Conservation (phyloP, 805 yeast species). For the Sugiyamaella lignohabitans region DNA sequence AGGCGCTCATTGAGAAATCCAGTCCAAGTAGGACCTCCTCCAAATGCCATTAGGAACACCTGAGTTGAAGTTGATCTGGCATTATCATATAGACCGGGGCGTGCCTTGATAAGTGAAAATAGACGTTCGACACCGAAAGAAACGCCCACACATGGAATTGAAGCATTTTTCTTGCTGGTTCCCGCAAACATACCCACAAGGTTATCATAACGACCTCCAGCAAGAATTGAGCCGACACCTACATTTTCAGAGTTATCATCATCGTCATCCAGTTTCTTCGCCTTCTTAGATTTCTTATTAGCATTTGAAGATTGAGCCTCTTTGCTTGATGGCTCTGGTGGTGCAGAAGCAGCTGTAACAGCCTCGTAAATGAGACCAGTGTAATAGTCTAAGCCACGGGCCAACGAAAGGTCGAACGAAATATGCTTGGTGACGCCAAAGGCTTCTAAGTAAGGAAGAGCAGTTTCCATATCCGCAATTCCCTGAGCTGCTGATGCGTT, state of each 20-base stretch:
- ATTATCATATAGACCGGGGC: conserved; percentile 54
- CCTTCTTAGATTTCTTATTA: conserved; percentile 21
- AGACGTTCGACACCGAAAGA: conserved; percentile 96
- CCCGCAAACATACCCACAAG: conserved; percentile 92
- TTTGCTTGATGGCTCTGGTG: conserved; percentile 46
- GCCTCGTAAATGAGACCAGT: conserved; percentile 97
- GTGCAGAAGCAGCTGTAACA: conserved; percentile 93
- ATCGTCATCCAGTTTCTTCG: conserved; percentile 43
- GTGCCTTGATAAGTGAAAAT: conserved; percentile 79
- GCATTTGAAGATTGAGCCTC: conserved; percentile 20
- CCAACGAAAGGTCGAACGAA: conserved; percentile 88
- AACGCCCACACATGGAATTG: conserved; percentile 95
- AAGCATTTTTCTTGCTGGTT: conserved; percentile 64
- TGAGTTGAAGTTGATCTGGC: conserved; percentile 84
- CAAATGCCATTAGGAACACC: conserved; percentile 95
- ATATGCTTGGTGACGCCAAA: conserved; percentile 54
- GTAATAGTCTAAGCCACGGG: conserved; percentile 96
- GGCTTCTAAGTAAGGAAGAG: conserved; percentile 75
- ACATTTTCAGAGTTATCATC: conserved; percentile 96
- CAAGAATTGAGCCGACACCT: conserved; percentile 97
- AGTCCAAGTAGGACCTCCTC: conserved; percentile 95
- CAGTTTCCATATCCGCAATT: conserved; percentile 66
- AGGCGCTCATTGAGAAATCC: conserved; percentile 92
- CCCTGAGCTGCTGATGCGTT: conserved; percentile 77
- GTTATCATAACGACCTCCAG: conserved; percentile 97